These are phyloP conservation scores for Cyberlindnera maritima DNA, from an alignment of 805 yeast species.

Conservation along the genomic window DNA sequence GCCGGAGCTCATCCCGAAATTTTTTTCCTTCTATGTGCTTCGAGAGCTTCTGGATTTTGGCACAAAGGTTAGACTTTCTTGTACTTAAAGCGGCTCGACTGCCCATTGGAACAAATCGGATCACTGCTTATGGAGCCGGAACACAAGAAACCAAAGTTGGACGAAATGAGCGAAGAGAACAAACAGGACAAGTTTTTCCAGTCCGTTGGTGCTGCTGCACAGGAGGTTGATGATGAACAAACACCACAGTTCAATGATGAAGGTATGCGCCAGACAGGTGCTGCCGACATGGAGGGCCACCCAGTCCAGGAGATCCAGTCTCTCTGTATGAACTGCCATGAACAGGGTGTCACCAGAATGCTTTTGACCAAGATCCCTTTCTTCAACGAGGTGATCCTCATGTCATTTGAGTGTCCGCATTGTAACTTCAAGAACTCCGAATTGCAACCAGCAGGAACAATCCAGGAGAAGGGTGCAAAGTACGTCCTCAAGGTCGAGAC, in stretches of 20 bases:
- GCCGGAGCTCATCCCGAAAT: constrained; percentile 14
- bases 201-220: constrained; percentile 60
- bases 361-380: constrained; percentile 87
- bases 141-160: constrained; percentile 17
- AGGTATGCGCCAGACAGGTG: constrained; percentile 67
- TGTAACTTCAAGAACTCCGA: constrained; percentile 90
- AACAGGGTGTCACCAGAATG: constrained; percentile 80
- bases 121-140: constrained; percentile 4
- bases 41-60: background rate
- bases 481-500: constrained; percentile 67
- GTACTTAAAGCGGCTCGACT: background rate
- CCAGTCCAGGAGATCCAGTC: constrained; percentile 96
- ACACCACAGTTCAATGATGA: constrained; percentile 28
- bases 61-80: background rate
- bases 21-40: constrained; percentile 6
- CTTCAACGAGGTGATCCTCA: constrained; percentile 84
- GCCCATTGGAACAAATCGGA: too few relatives aligned
- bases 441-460: constrained; percentile 91
- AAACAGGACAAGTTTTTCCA: constrained; percentile 45
- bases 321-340: constrained; percentile 91
- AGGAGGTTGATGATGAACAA: constrained; percentile 37
- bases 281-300: constrained; percentile 80
- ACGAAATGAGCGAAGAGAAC: constrained; percentile 16
- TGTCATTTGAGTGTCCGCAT: constrained; percentile 96
- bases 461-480: constrained; percentile 84